Conservation (phyloP, 495 filamentous ascomycete species). For the Penicillium flavigenum region DNA sequence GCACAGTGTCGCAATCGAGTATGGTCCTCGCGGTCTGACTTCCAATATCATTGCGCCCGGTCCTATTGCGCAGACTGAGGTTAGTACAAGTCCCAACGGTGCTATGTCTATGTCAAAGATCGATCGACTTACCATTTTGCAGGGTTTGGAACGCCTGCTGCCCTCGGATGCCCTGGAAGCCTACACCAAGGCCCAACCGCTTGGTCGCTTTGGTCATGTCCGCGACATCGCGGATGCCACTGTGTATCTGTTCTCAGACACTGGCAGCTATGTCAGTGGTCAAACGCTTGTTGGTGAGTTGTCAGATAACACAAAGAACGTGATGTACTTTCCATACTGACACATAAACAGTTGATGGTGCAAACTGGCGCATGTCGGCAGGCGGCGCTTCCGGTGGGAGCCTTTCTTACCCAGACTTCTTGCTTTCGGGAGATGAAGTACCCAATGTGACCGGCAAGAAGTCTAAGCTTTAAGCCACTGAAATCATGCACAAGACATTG, state of each 20-base stretch:
- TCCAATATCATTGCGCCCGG: slow-evolving; percentile 85
- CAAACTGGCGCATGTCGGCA: slow-evolving; percentile 45
- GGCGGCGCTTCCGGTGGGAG: slow-evolving; percentile 44
- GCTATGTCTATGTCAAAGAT: neutral
- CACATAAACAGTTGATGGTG: slow-evolving; percentile 40
- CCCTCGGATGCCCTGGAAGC: slow-evolving; percentile 34
- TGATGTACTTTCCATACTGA: slow-evolving; percentile 8
- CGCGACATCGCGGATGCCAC: slow-evolving; percentile 92
- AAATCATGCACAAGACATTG: neutral
- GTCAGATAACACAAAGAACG: neutral
- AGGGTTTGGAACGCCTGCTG: slow-evolving; percentile 48
- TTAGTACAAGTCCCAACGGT: slow-evolving; percentile 18
- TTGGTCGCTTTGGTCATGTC: slow-evolving; percentile 73
- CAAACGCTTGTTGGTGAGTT: slow-evolving; percentile 64
- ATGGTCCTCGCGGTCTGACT: slow-evolving; percentile 84
- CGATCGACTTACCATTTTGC: neutral
- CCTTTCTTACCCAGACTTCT: slow-evolving; percentile 61
- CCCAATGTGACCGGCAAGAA: slow-evolving; percentile 59
- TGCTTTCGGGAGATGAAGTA: slow-evolving; percentile 55
- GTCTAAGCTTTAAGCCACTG: slow-evolving; percentile 55
- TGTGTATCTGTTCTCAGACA: slow-evolving; percentile 78
- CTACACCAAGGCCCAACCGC: slow-evolving; percentile 53
- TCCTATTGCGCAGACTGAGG: slow-evolving; percentile 66
- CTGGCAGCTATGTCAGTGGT: slow-evolving; percentile 81
- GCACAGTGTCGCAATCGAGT: slow-evolving; percentile 73